A percentile compares a stretch with the other conserved stretches of the same genome.
These are phyloP conservation scores for Leptodontidium sp. DNA, from an alignment of 2,329 filamentous ascomycete genomes.

Conservation along the genomic window DNA sequence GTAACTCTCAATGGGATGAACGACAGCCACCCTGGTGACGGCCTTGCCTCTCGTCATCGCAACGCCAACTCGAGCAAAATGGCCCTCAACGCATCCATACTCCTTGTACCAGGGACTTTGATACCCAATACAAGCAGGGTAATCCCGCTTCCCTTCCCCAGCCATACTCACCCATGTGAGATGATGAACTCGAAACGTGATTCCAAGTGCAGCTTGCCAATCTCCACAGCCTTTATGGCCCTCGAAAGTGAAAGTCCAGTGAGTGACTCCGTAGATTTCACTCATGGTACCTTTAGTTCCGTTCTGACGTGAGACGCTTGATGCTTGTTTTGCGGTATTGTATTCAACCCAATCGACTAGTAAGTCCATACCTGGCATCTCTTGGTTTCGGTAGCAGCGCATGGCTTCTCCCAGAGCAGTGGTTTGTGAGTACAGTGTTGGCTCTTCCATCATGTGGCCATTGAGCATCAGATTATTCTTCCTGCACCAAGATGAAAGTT, in stretches of 20 bases:
- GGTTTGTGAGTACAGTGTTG: slow-evolving; percentile 45
- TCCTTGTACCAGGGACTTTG: slow-evolving; percentile 49
- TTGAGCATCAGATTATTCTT: slow-evolving; percentile 43
- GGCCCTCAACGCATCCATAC: slow-evolving; percentile 46
- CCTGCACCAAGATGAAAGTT: slow-evolving; percentile 44
- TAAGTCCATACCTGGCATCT: slow-evolving; percentile 47
- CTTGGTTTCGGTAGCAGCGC: slow-evolving; percentile 46
- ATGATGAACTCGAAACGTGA: slow-evolving; percentile 47
- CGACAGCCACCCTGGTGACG: slow-evolving; percentile 44
- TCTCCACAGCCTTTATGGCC: slow-evolving; percentile 48
- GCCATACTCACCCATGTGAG: slow-evolving; percentile 48
- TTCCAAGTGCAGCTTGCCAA: slow-evolving; percentile 48
- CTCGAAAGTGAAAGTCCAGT: slow-evolving; percentile 48
- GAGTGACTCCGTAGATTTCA: slow-evolving; percentile 47
- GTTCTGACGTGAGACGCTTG: slow-evolving; percentile 46
- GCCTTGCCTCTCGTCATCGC: slow-evolving; percentile 46
- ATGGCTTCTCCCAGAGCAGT: slow-evolving; percentile 47
- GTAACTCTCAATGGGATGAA: slow-evolving; percentile 49
- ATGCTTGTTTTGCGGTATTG: slow-evolving; percentile 47
- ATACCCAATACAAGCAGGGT: slow-evolving; percentile 46
- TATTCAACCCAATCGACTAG: slow-evolving; percentile 46
- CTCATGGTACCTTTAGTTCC: slow-evolving; percentile 44
- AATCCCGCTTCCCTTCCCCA: slow-evolving; percentile 47
- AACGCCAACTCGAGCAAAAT: slow-evolving; percentile 46
- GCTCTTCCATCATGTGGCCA: slow-evolving; percentile 49